These are phyloP conservation scores for Mallotus japonicus DNA, from an alignment of 441 rosid genomes.

Conservation along the genomic window DNA sequence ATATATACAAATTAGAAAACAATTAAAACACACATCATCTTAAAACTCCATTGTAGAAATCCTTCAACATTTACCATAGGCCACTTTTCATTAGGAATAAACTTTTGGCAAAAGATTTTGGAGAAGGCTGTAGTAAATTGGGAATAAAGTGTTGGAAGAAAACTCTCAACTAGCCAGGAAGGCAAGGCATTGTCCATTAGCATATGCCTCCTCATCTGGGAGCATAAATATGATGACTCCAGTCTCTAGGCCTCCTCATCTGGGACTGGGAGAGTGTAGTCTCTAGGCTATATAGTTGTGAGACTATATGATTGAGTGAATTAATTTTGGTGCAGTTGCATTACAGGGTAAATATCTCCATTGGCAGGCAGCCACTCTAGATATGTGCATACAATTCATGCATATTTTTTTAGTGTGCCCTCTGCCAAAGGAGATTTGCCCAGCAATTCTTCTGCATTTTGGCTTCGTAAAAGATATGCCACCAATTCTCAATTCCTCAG, in stretches of 20 bases:
- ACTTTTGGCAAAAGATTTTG: background rate
- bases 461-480: background rate
- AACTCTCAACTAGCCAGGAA: background rate
- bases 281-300: no score
- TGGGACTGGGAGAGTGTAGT: no score
- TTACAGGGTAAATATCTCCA: conserved; percentile 39
- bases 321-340: conserved; percentile 7
- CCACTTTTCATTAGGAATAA: no score
- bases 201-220: background rate
- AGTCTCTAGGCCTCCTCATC: no score
- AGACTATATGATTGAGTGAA: no score
- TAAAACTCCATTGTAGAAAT: no score
- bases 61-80: no score
- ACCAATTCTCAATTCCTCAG: no score
- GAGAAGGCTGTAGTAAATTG: background rate
- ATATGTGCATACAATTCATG: background rate
- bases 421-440: conserved; percentile 52
- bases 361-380: conserved; percentile 37
- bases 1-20: no score
- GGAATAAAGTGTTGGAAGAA: background rate
- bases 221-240: background rate
- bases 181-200: background rate
- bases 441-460: conserved; percentile 39
- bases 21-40: no score
- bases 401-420: conserved; percentile 10